Conservation (phyloP, 495 filamentous ascomycete species). For the Pyrenula massariospora region DNA sequence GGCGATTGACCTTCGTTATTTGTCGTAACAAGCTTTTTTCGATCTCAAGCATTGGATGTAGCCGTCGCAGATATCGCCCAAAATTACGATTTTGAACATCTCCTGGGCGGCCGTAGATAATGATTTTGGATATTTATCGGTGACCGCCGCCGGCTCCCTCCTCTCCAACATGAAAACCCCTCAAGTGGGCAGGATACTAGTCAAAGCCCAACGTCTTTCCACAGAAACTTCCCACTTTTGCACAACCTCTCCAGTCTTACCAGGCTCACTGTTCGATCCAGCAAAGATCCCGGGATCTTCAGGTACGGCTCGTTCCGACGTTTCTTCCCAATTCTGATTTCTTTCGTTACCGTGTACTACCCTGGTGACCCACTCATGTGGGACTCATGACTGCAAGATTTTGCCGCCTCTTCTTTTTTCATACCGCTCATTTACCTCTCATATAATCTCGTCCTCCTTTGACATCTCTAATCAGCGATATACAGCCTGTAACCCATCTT, state of each 20-base stretch:
- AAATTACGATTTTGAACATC: background rate
- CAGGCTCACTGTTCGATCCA: background rate
- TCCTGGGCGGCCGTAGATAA: background rate
- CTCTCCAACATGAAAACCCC: no score
- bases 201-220: background rate
- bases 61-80: background rate
- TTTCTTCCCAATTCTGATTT: background rate
- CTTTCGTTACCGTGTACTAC: background rate
- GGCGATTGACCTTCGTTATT: conserved; percentile 42
- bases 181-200: background rate
- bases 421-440: background rate
- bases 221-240: background rate
- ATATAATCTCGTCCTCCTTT: background rate
- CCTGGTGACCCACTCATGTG: background rate
- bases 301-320: background rate
- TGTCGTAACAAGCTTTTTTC: background rate
- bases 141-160: background rate
- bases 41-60: background rate
- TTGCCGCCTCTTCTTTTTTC: background rate
- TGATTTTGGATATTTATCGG: background rate
- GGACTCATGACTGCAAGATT: background rate
- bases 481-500: background rate
- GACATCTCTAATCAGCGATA: background rate
- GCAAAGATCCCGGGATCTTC: background rate
- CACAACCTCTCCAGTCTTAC: background rate